Conservation (phyloP, 768 basidiomycete species). For the Rhizopogon roseolus region DNA sequence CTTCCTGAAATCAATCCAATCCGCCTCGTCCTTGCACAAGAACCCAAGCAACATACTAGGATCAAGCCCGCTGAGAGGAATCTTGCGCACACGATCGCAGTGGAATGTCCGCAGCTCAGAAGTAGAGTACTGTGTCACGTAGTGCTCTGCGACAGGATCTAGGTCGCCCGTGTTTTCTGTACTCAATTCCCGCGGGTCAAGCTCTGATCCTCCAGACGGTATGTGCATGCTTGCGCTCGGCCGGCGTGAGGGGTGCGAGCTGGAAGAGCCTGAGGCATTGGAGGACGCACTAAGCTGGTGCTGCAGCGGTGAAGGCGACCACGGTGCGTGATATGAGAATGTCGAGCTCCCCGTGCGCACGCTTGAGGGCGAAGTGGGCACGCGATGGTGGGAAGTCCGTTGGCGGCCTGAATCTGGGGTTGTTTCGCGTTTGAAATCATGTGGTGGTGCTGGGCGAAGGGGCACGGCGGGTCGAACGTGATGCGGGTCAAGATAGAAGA, state of each 20-base stretch:
- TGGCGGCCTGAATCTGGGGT: constrained; percentile 22
- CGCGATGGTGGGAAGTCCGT: constrained; percentile 26
- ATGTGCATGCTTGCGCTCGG: constrained; percentile 18
- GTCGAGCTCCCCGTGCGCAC: constrained; percentile 42
- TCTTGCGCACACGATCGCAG: constrained; percentile 94
- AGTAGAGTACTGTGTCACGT: constrained; percentile 66
- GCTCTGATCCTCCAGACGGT: constrained; percentile 21
- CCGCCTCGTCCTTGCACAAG: constrained; percentile 72
- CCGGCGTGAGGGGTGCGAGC: constrained; percentile 26
- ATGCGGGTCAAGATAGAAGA: constrained; percentile 82
- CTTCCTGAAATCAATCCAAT: constrained; percentile 79
- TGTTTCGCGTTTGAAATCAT: constrained; percentile 23
- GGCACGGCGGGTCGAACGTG: constrained; percentile 76
- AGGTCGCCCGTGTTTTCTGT: constrained; percentile 24
- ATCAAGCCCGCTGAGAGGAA: constrained; percentile 86
- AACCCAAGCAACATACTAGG: constrained; percentile 98
- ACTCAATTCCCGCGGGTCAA: constrained; percentile 35
- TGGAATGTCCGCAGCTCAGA: constrained; percentile 86
- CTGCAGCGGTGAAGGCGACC: constrained; percentile 63
- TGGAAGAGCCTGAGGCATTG: constrained; percentile 20
- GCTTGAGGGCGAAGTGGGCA: constrained; percentile 49
- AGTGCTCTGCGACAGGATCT: constrained; percentile 55
- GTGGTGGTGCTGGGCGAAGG: constrained; percentile 46
- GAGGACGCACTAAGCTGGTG: constrained; percentile 51
- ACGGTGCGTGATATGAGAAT: constrained; percentile 53